A percentile compares a stretch with the other conserved stretches of the same genome.
These are phyloP conservation scores for Tetrastigma voinierianum DNA, from an alignment of 164 flowering plant genomes.

Conservation along the genomic window DNA sequence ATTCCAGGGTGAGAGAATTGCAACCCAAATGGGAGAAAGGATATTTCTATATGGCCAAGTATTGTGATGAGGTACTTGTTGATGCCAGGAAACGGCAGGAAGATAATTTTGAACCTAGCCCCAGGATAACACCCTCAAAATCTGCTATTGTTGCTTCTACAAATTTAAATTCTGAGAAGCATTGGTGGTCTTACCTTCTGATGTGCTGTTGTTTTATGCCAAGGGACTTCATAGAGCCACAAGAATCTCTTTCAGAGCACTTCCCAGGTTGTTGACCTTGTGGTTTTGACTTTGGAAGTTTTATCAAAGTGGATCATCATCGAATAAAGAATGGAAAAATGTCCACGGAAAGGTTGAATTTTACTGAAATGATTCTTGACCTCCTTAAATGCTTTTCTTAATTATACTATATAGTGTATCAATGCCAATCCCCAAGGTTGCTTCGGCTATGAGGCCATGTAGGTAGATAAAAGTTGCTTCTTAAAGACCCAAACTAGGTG, in stretches of 20 bases:
- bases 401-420: not conserved
- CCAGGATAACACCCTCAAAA: constrained; percentile 36
- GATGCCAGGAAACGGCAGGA: constrained; percentile 97
- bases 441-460: no score
- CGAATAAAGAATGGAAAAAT: constrained; percentile 67
- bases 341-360: constrained; percentile 60
- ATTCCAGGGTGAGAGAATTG: constrained; percentile 84
- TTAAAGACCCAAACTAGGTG: no score
- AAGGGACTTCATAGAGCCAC: constrained; percentile 94
- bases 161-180: constrained; percentile 50
- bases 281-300: constrained; percentile 99
- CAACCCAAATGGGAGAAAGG: constrained; percentile 98
- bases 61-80: constrained; percentile 88
- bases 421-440: no score
- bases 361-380: not conserved
- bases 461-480: no score
- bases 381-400: not conserved
- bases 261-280: constrained; percentile 93
- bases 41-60: constrained; percentile 90
- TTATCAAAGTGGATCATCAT: constrained; percentile 55
- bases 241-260: constrained; percentile 92
- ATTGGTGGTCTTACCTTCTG: constrained; percentile 82
- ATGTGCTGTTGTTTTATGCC: constrained; percentile 81
- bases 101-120: constrained; percentile 49
- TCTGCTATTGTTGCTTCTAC: constrained; percentile 31